Base-by-base conservation (phyloP, 352 stramenopile genomes). In the Phytophthora aleatoria region DNA sequence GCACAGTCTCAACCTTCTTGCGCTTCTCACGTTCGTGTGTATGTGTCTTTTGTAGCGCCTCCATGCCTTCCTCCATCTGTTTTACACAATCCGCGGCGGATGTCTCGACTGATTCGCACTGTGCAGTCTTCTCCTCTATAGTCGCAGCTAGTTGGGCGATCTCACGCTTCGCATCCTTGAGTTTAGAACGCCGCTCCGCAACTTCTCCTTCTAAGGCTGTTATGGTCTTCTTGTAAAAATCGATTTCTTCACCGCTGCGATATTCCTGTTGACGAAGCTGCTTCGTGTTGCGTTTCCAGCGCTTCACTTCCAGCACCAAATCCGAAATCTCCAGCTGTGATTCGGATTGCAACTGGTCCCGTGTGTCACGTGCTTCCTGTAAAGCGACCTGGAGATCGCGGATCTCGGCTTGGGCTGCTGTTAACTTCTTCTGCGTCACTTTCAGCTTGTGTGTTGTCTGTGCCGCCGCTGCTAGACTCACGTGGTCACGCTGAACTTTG, bases 51-150 rank as follows among this genome's bases (percentile, higher is more conserved):
- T 90, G 66, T 15, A 73, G 26, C 4, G 15, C 20, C 20, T 73
- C 54, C 43, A 73, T 52, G 1, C 43, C 44, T 58, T 65, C 61
- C 45, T 85, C 72, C 61, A 89, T 74, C 8, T 60, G 65, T 55
- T 81, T 72, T 0, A 87, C 76, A 55, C 77, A 81, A 39, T 74
- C 74, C 8, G 71, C 65, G n/a, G 81, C 76, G 2, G 77, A 82
- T 15, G 57, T 67, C 47, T 89, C 79, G 2, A 86, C 69, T 0
- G 64, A 55, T 12, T 84, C 74, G 27, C 62, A 76, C 31, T 79
- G 71, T 2, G 47, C 51, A 10, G 67, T 73, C 35, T 83, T 85
- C 10, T 88, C 72, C 5, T 67, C 67, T 0, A 87, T 47, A 15
- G 65, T 49, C 5, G 55, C 42, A 12, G 73, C 54, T 8, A 89